Conservation (phyloP, 257 asterid species). For the Plectranthus barbatus region DNA sequence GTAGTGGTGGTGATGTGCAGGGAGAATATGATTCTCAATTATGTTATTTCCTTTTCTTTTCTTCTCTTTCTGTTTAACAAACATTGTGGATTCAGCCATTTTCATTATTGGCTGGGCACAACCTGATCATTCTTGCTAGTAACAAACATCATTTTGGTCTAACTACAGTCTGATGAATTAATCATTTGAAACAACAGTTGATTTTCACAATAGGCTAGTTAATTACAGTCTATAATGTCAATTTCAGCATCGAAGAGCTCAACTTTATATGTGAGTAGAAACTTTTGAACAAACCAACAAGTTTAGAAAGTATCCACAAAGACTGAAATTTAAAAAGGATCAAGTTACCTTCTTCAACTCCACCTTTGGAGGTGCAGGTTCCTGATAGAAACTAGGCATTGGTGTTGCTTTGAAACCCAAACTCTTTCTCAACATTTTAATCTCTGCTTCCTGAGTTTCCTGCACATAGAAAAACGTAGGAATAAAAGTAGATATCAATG, state of each 20-base stretch:
- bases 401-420: constrained; percentile 95
- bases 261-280: background rate
- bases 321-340: background rate
- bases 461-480: constrained; percentile 18
- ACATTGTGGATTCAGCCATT: background rate
- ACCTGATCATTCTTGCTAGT: background rate
- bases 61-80: too few species aligned
- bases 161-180: background rate
- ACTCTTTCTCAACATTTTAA: constrained; percentile 66
- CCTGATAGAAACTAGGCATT: constrained; percentile 95
- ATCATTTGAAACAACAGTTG: background rate
- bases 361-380: constrained; percentile 85
- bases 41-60: too few species aligned
- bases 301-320: background rate
- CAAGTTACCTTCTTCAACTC: constrained; percentile 79
- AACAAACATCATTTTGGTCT: background rate
- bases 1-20: too few species aligned
- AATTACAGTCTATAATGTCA: background rate
- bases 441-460: constrained; percentile 92
- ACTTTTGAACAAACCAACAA: background rate
- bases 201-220: background rate
- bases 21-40: too few species aligned
- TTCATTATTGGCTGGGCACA: background rate
- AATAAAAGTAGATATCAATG: background rate
- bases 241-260: background rate